Base-by-base conservation (phyloP, 257 asterid species). In the Solanum bukasovii region DNA sequence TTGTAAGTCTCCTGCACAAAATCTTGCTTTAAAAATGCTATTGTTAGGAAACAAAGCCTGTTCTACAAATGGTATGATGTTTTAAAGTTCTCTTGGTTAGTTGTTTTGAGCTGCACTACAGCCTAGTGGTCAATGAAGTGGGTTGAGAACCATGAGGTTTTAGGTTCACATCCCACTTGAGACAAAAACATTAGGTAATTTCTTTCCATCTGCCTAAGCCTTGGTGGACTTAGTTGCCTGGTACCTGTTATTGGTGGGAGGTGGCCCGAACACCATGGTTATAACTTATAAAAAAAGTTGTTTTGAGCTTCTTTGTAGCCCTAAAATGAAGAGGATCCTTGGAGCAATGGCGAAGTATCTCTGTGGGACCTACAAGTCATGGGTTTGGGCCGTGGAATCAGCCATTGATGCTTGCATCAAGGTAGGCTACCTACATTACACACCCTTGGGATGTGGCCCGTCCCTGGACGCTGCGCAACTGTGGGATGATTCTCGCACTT, bases 1-100 rank as follows among this genome's bases (percentile, higher is more conserved):
- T 87, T 94, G 99, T 96, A 93, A 87, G 98, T 92, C 72, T 87
- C 40, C 72, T 87, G 65, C 70, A 68, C 87, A 56, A 27, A 49
- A 49, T 90, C 82, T 87, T 83, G 31, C 86, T 82, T 82, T 6
- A 18, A 46, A 16, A 79, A 9, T 49, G 31, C 71, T 49, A 49
- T 18, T 29, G 29, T 29, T 49, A 82, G 86, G 21, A 44, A 27
- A 79, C 38, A 82, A 31, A 82, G 20, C 70, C 29, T 18, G 70
- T 82, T 49, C 44, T 82, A 31, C 71, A 49, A 18, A 31, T 82
- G 44, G 86, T 82, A 82, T 82, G 21, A 18, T 9, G 20, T 10
- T 31, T 20, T 27, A 49, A 49, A 81, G 7, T 2, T 81, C 29
- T 81, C 61, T 81, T 46, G 35, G n/a, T 42, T 5, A 29, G 86